phyloP scores from a whole-genome alignment of 2,329 filamentous ascomycete species.

The Beauveria asiatica region DNA sequence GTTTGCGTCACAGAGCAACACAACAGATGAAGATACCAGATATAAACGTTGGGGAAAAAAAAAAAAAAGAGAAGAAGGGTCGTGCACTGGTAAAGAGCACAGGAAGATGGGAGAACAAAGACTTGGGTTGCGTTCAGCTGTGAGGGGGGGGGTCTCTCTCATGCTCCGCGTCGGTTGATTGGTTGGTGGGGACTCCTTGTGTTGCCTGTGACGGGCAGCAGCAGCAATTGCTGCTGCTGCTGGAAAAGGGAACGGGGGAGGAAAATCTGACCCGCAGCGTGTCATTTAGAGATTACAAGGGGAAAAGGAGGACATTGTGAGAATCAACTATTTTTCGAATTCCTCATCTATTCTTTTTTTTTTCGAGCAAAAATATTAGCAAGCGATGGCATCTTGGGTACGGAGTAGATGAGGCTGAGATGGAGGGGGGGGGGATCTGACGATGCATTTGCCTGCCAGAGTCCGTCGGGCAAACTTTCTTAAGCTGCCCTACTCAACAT shows the following conservation, averaged over 20 bases:
- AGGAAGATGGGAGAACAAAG: neutral
- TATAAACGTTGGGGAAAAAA: too few species aligned
- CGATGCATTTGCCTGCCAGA: neutral
- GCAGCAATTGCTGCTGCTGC: too few species aligned
- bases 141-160: neutral
- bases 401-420: neutral
- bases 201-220: neutral
- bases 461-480: neutral
- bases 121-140: neutral
- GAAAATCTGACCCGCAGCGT: neutral
- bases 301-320: neutral
- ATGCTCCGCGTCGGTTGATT: neutral
- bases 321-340: neutral
- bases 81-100: too few species aligned
- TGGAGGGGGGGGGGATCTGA: neutral
- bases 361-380: neutral
- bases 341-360: too few species aligned
- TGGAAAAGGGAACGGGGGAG: neutral
- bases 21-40: too few species aligned
- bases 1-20: too few species aligned
- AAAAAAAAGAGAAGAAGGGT: too few species aligned
- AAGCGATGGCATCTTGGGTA: neutral
- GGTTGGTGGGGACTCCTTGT: slow-evolving; percentile 2
- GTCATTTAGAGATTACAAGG: neutral
- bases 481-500: too few species aligned